A percentile compares a stretch with the other conserved stretches of the same genome.
These are phyloP conservation scores for Aspergillus cristatus DNA, from an alignment of 495 filamentous ascomycete species.

Conservation along the genomic window DNA sequence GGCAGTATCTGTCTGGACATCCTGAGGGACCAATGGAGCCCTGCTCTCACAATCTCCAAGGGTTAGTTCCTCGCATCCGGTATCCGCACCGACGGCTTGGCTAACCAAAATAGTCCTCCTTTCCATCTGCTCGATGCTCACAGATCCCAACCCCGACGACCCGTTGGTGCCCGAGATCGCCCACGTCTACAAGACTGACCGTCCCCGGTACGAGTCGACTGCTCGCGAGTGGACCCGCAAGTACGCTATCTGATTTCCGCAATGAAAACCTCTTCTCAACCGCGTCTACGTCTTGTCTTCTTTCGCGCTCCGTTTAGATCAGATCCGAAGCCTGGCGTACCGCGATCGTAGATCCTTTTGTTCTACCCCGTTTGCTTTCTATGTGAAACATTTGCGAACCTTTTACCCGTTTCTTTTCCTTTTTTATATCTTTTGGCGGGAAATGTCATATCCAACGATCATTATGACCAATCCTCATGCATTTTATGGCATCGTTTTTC, in stretches of 20 bases:
- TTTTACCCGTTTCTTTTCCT: slow-evolving; percentile 13
- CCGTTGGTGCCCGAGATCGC: slow-evolving; percentile 97
- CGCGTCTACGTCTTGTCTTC: slow-evolving; percentile 29
- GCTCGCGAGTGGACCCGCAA: slow-evolving; percentile 98
- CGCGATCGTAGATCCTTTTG: slow-evolving; percentile 37
- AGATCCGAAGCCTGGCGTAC: slow-evolving; percentile 39
- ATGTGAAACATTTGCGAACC: slow-evolving; percentile 16
- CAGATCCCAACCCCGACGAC: slow-evolving; percentile 98
- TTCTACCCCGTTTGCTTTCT: slow-evolving; percentile 19
- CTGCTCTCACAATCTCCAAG: slow-evolving; percentile 96
- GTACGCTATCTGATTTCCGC: slow-evolving; percentile 67
- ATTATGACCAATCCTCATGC: slow-evolving; percentile 37
- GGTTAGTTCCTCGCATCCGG: slow-evolving; percentile 47
- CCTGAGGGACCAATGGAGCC: slow-evolving; percentile 97
- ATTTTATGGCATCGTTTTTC: slow-evolving; percentile 36
- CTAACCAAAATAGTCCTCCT: slow-evolving; percentile 62
- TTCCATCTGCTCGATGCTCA: slow-evolving; percentile 99
- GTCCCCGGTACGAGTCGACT: slow-evolving; percentile 87
- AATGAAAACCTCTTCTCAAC: slow-evolving; percentile 20
- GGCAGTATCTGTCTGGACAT: slow-evolving; percentile 99
- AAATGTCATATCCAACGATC: slow-evolving; percentile 36
- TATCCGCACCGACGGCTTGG: neutral
- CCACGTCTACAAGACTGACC: slow-evolving; percentile 99
- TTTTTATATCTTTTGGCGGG: slow-evolving; percentile 20
- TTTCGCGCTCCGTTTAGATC: slow-evolving; percentile 28